These are phyloP conservation scores for Wickerhamomyces strasburgensis DNA, from an alignment of 805 yeast genomes.

Conservation along the genomic window DNA sequence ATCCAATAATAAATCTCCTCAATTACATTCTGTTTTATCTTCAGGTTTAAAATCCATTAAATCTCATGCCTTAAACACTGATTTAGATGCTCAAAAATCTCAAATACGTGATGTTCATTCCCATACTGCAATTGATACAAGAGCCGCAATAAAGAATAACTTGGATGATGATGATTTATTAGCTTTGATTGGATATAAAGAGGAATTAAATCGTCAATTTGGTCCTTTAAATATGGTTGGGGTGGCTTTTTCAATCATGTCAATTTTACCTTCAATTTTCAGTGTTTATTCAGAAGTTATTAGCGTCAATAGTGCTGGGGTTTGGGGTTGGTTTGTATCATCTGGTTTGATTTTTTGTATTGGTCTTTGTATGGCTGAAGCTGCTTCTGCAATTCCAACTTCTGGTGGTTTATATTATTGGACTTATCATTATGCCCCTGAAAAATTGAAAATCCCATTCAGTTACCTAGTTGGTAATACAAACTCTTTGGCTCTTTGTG, in stretches of 20 bases:
- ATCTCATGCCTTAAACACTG: conserved; percentile 18
- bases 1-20: not conserved
- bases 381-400: conserved; percentile 68
- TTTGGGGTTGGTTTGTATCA: conserved; percentile 73
- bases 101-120: conserved; percentile 19
- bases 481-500: conserved; percentile 60
- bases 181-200: conserved; percentile 63
- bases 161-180: conserved; percentile 25
- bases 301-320: conserved; percentile 38
- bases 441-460: conserved; percentile 41
- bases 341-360: conserved; percentile 46
- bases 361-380: conserved; percentile 61
- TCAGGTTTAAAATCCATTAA: conserved; percentile 17
- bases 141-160: conserved; percentile 16
- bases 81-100: conserved; percentile 15
- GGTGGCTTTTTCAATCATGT: conserved; percentile 68
- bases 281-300: conserved; percentile 29
- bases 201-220: conserved; percentile 60
- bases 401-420: conserved; percentile 72
- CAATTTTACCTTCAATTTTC: conserved; percentile 53
- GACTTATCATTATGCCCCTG: conserved; percentile 65
- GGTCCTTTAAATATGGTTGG: conserved; percentile 57
- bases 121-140: conserved; percentile 22
- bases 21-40: conserved; percentile 12
- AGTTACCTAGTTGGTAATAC: conserved; percentile 64